Conservation (phyloP, 768 basidiomycete genomes). For the Thelephora aurantiotincta region DNA sequence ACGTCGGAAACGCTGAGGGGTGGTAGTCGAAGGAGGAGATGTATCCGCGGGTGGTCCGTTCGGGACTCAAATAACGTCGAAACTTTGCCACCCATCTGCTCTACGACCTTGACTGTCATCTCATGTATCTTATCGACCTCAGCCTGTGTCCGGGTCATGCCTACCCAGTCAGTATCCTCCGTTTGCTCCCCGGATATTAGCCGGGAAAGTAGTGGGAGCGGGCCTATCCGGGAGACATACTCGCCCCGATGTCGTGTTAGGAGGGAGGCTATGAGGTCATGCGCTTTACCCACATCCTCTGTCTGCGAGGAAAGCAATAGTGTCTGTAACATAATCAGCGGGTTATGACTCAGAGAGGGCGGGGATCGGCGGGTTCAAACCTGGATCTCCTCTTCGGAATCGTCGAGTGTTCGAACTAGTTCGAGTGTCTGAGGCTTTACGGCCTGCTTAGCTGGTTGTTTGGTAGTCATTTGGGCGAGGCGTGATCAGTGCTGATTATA, state of each 20-base stretch:
- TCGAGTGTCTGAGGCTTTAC: neutral
- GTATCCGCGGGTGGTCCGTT: conserved; percentile 36
- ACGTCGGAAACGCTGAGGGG: conserved; percentile 61
- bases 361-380: conserved; percentile 17
- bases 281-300: conserved; percentile 36
- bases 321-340: conserved; percentile 18
- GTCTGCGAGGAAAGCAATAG: conserved; percentile 28
- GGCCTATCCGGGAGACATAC: conserved; percentile 60
- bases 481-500: too few species aligned
- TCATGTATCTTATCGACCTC: conserved; percentile 35
- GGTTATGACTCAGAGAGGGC: neutral
- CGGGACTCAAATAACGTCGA: conserved; percentile 38
- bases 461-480: neutral
- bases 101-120: conserved; percentile 34
- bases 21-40: conserved; percentile 58
- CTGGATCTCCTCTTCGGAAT: conserved; percentile 42
- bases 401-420: conserved; percentile 11
- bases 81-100: conserved; percentile 77
- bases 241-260: conserved; percentile 61
- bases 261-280: conserved; percentile 49
- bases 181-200: conserved; percentile 40
- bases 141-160: conserved; percentile 31
- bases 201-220: conserved; percentile 40
- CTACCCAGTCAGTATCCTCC: conserved; percentile 39
- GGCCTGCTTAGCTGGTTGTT: neutral